phyloP scores from a whole-genome alignment of 2,329 filamentous ascomycete genomes.

The Coleophoma eucalyptorum region DNA sequence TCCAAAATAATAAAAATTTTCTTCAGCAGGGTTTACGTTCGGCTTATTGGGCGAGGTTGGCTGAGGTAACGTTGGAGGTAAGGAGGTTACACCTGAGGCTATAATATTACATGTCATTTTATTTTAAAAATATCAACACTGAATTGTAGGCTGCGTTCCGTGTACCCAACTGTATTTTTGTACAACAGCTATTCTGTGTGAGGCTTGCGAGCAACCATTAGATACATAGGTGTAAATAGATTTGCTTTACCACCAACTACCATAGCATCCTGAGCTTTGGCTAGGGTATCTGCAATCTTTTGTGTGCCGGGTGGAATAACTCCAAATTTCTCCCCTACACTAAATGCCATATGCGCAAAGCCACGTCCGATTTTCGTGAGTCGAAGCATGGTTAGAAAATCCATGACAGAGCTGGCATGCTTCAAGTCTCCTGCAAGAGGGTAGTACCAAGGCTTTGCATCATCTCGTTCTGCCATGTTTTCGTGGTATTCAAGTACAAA shows the following conservation, averaged over 20 bases:
- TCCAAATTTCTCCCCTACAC: conserved; percentile 68
- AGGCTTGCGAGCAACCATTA: conserved; percentile 93
- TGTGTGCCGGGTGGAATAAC: conserved; percentile 80
- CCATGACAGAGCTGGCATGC: conserved; percentile 75
- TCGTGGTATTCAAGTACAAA: conserved; percentile 82
- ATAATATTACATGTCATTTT: too few relatives aligned
- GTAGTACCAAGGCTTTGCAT: conserved; percentile 89
- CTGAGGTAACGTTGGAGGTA: too few relatives aligned
- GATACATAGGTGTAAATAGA: conserved; percentile 94
- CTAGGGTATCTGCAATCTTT: conserved; percentile 90
- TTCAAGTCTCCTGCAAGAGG: conserved; percentile 80
- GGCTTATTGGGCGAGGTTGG: too few relatives aligned
- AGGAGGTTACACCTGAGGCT: too few relatives aligned
- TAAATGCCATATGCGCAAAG: conserved; percentile 72
- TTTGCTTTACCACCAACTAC: conserved; percentile 84
- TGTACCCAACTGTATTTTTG: too few relatives aligned
- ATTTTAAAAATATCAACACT: too few relatives aligned
- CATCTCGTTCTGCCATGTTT: conserved; percentile 75
- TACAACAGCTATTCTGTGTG: too few relatives aligned
- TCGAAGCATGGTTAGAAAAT: conserved; percentile 77
- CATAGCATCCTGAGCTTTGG: conserved; percentile 73
- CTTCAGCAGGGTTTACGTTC: too few relatives aligned
- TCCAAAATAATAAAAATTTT: too few relatives aligned
- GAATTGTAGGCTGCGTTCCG: too few relatives aligned
- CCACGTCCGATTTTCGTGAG: conserved; percentile 85